A percentile compares a stretch with the other conserved stretches of the same genome.
Evolutionary conservation across 306 rosid species (phyloP).

Genomic region (Corylus avellana): DNA sequence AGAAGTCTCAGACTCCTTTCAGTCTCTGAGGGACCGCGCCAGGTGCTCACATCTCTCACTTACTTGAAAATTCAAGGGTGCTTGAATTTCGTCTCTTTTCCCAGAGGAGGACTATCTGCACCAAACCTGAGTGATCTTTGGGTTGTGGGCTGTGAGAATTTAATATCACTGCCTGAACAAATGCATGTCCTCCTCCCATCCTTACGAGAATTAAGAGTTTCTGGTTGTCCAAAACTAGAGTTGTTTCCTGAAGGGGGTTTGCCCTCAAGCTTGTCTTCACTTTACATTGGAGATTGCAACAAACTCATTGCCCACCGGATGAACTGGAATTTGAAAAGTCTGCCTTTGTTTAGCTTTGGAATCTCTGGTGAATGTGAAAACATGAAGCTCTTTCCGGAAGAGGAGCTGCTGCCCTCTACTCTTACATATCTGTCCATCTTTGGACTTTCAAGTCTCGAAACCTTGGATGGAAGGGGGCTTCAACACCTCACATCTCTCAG

Average conservation of each 20-base stretch:
- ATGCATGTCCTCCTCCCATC: slow-evolving; percentile 5
- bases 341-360: background rate
- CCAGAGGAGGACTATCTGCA: background rate
- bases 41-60: background rate
- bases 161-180: slow-evolving; percentile 6
- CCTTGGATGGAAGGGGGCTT: slow-evolving; percentile 10
- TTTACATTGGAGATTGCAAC: background rate
- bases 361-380: background rate
- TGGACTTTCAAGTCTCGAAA: background rate
- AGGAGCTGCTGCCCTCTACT: slow-evolving; percentile 20
- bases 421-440: background rate
- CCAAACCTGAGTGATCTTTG: slow-evolving; percentile 15
- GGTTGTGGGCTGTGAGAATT: background rate
- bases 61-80: background rate
- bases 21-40: background rate
- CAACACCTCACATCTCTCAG: slow-evolving; percentile 4
- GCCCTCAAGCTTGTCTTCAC: background rate
- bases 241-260: slow-evolving; percentile 19
- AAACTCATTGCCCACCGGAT: slow-evolving; percentile 8
- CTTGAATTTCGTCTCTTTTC: background rate
- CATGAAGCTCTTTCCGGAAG: slow-evolving; percentile 21
- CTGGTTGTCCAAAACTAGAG: background rate
- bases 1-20: background rate
- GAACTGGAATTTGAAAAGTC: slow-evolving; percentile 18
- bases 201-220: background rate